Evolutionary conservation across 441 rosid species (phyloP).

Genomic region (Erodium moschatum): DNA sequence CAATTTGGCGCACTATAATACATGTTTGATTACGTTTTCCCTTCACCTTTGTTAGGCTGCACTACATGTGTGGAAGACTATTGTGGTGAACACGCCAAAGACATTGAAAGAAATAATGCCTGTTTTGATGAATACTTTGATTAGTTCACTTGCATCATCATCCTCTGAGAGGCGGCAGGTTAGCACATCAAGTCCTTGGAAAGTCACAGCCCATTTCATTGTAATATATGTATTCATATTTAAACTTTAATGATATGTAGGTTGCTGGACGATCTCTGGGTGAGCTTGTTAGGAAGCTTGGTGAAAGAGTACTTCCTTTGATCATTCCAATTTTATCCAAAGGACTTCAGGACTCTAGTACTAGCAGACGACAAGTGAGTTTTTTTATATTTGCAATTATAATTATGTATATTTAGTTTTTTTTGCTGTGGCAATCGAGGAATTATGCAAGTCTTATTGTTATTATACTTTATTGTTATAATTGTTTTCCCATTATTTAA

Average conservation of each 20-base stretch:
- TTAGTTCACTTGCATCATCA: constrained; percentile 83
- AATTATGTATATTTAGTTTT: too few species aligned
- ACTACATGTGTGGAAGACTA: constrained; percentile 97
- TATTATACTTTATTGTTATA: too few species aligned
- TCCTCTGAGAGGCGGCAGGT: constrained; percentile 99
- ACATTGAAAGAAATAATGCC: constrained; percentile 98
- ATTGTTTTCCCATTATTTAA: too few species aligned
- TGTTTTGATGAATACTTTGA: constrained; percentile 84
- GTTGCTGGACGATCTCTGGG: constrained; percentile 96
- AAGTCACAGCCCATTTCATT: background rate
- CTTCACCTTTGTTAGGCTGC: constrained; percentile 60
- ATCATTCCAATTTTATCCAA: constrained; percentile 85
- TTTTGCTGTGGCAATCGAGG: too few species aligned
- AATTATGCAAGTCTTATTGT: too few species aligned
- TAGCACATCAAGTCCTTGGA: constrained; percentile 19
- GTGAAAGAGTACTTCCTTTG: constrained; percentile 99
- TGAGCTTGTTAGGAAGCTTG: constrained; percentile 98
- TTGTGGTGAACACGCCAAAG: constrained; percentile 98
- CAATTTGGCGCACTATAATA: constrained; percentile 7
- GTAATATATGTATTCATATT: background rate
- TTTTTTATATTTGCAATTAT: constrained; percentile 1
- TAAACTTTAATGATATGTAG: constrained; percentile 29
- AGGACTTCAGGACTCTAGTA: constrained; percentile 73
- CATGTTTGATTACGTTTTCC: background rate
- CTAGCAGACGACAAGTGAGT: constrained; percentile 88